Evolutionary conservation across 768 basidiomycete species (phyloP).

Genomic region (Atractiella rhizophila): DNA sequence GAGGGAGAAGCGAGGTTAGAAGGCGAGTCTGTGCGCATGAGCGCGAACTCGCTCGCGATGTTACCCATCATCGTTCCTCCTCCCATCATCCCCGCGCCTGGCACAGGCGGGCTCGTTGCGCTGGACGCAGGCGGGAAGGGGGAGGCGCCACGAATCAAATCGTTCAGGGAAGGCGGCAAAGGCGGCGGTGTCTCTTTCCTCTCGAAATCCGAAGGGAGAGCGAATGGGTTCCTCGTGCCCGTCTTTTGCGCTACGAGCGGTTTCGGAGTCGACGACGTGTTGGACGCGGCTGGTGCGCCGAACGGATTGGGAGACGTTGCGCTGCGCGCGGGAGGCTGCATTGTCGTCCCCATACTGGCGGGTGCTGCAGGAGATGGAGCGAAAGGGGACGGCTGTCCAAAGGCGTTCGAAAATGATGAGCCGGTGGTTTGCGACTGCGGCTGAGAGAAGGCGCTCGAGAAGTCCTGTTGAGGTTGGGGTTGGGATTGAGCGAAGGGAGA

Average conservation of each 20-base stretch:
- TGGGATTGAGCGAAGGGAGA: constrained; percentile 3
- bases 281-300: constrained; percentile 22
- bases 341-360: no score
- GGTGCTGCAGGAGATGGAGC: constrained; percentile 16
- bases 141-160: constrained; percentile 36
- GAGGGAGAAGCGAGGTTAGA: neutral
- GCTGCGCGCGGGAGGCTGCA: no score
- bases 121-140: neutral
- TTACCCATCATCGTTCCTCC: constrained; percentile 6
- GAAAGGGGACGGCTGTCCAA: constrained; percentile 6
- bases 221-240: constrained; percentile 87
- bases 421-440: neutral
- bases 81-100: constrained; percentile 1
- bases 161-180: constrained; percentile 53
- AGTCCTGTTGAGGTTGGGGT: constrained; percentile 11
- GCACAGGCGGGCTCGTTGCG: neutral
- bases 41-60: constrained; percentile 13
- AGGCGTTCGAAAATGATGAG: neutral
- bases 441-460: constrained; percentile 9
- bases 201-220: constrained; percentile 32
- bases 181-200: constrained; percentile 36
- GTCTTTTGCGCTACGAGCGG: constrained; percentile 61
- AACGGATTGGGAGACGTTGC: constrained; percentile 14
- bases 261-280: constrained; percentile 30
- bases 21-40: constrained; percentile 2